Evolutionary conservation across 1,284 basidiomycete species (phyloP), one percentile per base, ranked within the genome.

Genomic region (Binderoboletus segoi): DNA sequence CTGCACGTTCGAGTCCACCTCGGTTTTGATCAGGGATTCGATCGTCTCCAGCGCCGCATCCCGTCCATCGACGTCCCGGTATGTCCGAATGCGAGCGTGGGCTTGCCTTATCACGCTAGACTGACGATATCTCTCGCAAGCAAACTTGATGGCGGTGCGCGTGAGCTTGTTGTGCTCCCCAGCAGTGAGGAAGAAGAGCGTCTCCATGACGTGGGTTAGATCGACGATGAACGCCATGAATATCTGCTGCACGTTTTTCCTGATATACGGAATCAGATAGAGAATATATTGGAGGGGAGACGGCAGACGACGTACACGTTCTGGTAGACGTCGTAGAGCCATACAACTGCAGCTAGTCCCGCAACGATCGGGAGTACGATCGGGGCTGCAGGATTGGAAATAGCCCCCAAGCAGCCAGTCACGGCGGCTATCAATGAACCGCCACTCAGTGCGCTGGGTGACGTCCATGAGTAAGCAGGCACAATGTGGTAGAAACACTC

Each of bases 21-120:
- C 42, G 2, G 42, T 42, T 20, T 46, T 55, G 50, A 55, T 53
- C 42, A 53, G 11, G 13, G 35, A 53, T 33, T 55, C 42, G n/a
- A 55, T 53, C 50, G 38, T 45, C 16, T 45, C 35, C 35, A 53
- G 20, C 24, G 37, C 37, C 11, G 37, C 37, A 38, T 38, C 37
- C 37, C n/a, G 37, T 20, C 37, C 37, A 15, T 8, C 18, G 37
- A 20, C 2, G n/a, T 38, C 37, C 5, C 37, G 37, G 37, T 38
- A 38, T 20, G 18, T 20, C 37, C n/a, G 37, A 11, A 38, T 38
- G 18, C n/a, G n/a, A 38, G n/a, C 37, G n/a, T 38, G 37, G n/a
- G n/a, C 37, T 11, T 49, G 43, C 1, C 47, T 47, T 21, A 58
- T 35, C 33, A 35, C 11, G 33, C 13, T 16, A 4, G 33, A 35